These are phyloP conservation scores for Phytophthora sojae DNA, from an alignment of 352 stramenopile species.

Conservation along the genomic window DNA sequence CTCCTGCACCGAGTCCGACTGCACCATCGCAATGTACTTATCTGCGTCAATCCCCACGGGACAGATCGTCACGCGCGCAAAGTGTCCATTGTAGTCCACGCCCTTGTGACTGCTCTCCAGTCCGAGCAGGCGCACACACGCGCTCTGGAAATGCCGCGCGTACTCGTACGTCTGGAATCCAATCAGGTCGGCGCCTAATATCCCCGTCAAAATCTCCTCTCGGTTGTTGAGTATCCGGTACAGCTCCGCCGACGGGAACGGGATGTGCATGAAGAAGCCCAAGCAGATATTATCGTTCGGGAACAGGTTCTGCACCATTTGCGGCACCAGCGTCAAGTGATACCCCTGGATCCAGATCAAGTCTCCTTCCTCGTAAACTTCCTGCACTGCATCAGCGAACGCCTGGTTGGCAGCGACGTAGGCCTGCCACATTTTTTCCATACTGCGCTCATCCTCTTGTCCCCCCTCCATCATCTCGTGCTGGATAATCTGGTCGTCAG, in stretches of 20 bases:
- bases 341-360: conserved; percentile 93
- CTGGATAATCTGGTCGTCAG: conserved; percentile 75
- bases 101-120: conserved; percentile 90
- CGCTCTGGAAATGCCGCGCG: conserved; percentile 90
- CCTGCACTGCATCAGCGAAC: conserved; percentile 88
- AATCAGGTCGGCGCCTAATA: conserved; percentile 89
- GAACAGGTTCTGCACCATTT: conserved; percentile 91
- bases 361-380: conserved; percentile 91
- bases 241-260: conserved; percentile 90
- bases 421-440: conserved; percentile 89
- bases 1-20: conserved; percentile 70
- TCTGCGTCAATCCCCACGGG: conserved; percentile 89
- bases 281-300: conserved; percentile 91
- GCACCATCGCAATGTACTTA: conserved; percentile 75
- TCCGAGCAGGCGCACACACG: conserved; percentile 84
- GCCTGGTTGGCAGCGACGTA: conserved; percentile 90
- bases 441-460: conserved; percentile 66
- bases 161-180: conserved; percentile 94
- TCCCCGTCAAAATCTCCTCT: conserved; percentile 88
- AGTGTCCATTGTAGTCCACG: conserved; percentile 90
- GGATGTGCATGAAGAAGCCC: conserved; percentile 92
- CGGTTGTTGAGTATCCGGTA: conserved; percentile 92
- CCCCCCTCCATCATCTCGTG: conserved; percentile 61
- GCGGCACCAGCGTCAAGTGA: conserved; percentile 89
- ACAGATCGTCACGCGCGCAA: conserved; percentile 88